Base-by-base conservation (phyloP, 257 asterid genomes). In the Ilex asprella region DNA sequence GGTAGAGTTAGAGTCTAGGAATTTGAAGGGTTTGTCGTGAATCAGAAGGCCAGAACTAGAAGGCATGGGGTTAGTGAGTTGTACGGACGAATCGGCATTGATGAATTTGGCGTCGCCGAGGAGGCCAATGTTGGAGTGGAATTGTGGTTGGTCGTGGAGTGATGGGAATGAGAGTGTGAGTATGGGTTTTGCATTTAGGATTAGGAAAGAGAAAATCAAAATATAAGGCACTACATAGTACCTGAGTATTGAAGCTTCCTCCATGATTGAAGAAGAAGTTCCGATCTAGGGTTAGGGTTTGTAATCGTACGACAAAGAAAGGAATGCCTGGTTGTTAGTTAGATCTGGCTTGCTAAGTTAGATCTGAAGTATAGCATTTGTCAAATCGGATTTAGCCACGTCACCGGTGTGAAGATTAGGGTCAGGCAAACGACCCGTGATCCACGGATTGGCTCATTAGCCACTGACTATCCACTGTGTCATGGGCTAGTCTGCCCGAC, bases 31-130 rank as follows among this genome's bases (percentile, higher is more conserved):
- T 60, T 64, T 79, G 51, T 58, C 73, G 71, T 71, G 91, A 73
- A 81, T 60, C 61, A 86, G 67, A 52, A 82, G 81, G 21, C 97
- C 97, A 21, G 86, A 71, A 78, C 81, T 86, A 0, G 83, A 71
- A 30, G 83, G 69, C 56, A 14, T 49, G 32, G 85, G 82, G 68
- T 76, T 57, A 14, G 95, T 84, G 66, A 89, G 87, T 16, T 77
- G 88, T 60, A 86, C 73, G 43, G 67, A 68, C 6, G 81, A 51
- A 70, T 58, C 61, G 49, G 57, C 58, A 65, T 44, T 39, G 1
- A 76, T 15, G 30, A 73, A 61, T 60, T 76, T 80, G 59, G 95
- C 95, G 70, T 84, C 95, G 39, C 92, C 95, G 14, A 62, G 13
- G 67, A 84, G 81, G 59, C 67, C 61, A 12, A 82, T 76, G 67